Evolutionary conservation across 2,329 filamentous ascomycete species (phyloP).

Genomic region (Graphiopsis chlorocephala): DNA sequence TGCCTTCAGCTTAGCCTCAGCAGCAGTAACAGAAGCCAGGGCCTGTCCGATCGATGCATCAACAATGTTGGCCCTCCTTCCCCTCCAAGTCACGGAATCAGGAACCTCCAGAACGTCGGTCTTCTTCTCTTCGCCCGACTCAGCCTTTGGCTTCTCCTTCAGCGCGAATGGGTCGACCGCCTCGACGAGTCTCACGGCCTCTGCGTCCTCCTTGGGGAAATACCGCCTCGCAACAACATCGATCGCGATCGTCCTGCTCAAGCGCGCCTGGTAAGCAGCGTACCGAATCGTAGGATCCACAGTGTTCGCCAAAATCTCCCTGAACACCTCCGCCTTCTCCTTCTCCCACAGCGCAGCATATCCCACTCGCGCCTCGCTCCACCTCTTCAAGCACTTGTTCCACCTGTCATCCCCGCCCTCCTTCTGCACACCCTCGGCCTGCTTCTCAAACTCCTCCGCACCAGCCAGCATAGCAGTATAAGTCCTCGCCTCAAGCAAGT

Average conservation of each 20-base stretch:
- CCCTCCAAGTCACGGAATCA: conserved; percentile 80
- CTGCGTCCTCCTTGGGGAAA: conserved; percentile 65
- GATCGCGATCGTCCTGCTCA: conserved; percentile 80
- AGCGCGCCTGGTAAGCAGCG: conserved; percentile 86
- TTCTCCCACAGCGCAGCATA: conserved; percentile 72
- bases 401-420: conserved; percentile 51
- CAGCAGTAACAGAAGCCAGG: conserved; percentile 64
- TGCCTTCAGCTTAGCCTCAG: conserved; percentile 51
- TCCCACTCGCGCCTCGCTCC: conserved; percentile 73
- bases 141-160: conserved; percentile 48
- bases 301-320: conserved; percentile 78
- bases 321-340: conserved; percentile 73
- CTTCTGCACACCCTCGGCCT: conserved; percentile 47
- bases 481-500: conserved; percentile 80
- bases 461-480: conserved; percentile 77
- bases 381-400: conserved; percentile 72
- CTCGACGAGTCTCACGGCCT: conserved; percentile 66
- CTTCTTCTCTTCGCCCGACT: conserved; percentile 27
- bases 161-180: conserved; percentile 67
- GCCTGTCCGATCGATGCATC: conserved; percentile 89
- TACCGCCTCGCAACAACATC: conserved; percentile 73
- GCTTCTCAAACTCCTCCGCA: conserved; percentile 79
- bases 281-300: conserved; percentile 93
- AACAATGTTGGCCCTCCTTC: conserved; percentile 80
- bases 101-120: conserved; percentile 51